Evolutionary conservation across 441 rosid species (phyloP).

Genomic region (Aquilaria agallochum): DNA sequence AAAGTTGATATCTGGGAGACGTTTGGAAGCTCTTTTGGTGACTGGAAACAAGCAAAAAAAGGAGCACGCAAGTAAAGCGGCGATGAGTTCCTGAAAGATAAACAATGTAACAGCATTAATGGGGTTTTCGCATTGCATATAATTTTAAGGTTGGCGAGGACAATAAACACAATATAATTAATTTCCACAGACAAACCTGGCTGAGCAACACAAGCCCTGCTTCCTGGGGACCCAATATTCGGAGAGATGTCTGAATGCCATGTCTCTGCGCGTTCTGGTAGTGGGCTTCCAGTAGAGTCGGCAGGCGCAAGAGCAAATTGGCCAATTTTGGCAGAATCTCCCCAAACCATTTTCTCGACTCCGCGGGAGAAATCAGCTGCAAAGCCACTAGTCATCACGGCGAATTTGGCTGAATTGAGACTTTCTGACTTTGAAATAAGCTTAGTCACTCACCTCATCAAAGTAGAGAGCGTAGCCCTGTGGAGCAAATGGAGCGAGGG

Average conservation of each 20-base stretch:
- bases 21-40: slow-evolving; percentile 45
- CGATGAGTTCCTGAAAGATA: slow-evolving; percentile 71
- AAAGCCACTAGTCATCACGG: not conserved
- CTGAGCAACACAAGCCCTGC: slow-evolving; percentile 72
- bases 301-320: slow-evolving; percentile 53
- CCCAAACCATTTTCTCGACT: slow-evolving; percentile 58
- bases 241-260: slow-evolving; percentile 48
- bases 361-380: slow-evolving; percentile 51
- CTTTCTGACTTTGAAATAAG: no score
- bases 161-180: not conserved
- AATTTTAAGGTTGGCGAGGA: not conserved
- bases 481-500: slow-evolving; percentile 43
- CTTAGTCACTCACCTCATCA: slow-evolving; percentile 45
- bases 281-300: slow-evolving; percentile 62
- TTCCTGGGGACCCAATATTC: slow-evolving; percentile 57
- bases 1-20: slow-evolving; percentile 80
- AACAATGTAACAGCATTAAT: not conserved
- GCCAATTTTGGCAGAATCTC: slow-evolving; percentile 68
- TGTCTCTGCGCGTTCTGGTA: slow-evolving; percentile 40
- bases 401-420: no score
- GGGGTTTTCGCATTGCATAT: not conserved
- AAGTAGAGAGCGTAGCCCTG: slow-evolving; percentile 73
- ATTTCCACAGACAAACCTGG: slow-evolving; percentile 44
- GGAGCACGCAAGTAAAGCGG: slow-evolving; percentile 80
- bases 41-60: slow-evolving; percentile 88